Evolutionary conservation across 164 flowering plant species (phyloP), one percentile per base, ranked within the genome.

Genomic region (Nelumbo lutea): DNA sequence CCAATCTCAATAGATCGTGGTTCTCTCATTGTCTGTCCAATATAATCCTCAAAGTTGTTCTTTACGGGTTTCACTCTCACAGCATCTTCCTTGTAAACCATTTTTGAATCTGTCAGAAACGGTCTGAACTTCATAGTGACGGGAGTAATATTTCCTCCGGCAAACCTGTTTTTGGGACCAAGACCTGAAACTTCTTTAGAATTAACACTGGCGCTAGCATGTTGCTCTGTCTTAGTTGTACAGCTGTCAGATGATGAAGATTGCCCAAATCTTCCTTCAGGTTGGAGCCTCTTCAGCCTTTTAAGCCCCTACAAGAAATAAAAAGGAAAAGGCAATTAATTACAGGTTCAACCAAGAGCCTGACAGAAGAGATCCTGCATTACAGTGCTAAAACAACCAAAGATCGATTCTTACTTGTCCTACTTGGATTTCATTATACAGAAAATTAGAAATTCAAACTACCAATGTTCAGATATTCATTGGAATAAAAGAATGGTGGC

Each of bases 271-370:
- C 81, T 80, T 73, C 76, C 78, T 27, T 79, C 81, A 9, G 76
- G 71, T 52, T 78, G 82, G 53, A 72, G 71, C 74, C 81, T 89
- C 80, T 85, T 90, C 62, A 89, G 69, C 69, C 89, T 77, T 68
- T 83, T 89, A 15, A 81, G 79, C 68, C 88, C 89, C 98, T 93
- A 83, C 7, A 10, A 52, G 6, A 61, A 27, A 27, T 27, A 27
- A 27, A 43, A 41, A 45, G 51, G 15, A 46, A 10, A 44, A 7
- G 2, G 10, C 57, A 2, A 10, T 52, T 52, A 52, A 9, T 52
- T 15, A 52, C n/a, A 52, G 4, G 2, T 15, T 52, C 3, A 52
- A 10, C n/a, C n/a, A 3, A 10, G 14, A 52, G 14, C 27, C 27
- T 27, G 27, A 52, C 3, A 52, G 14, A 52, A 52, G 57, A 9